These are phyloP conservation scores for Pseudopyricularia cyperi DNA, from an alignment of 2,329 filamentous ascomycete genomes.

Conservation along the genomic window DNA sequence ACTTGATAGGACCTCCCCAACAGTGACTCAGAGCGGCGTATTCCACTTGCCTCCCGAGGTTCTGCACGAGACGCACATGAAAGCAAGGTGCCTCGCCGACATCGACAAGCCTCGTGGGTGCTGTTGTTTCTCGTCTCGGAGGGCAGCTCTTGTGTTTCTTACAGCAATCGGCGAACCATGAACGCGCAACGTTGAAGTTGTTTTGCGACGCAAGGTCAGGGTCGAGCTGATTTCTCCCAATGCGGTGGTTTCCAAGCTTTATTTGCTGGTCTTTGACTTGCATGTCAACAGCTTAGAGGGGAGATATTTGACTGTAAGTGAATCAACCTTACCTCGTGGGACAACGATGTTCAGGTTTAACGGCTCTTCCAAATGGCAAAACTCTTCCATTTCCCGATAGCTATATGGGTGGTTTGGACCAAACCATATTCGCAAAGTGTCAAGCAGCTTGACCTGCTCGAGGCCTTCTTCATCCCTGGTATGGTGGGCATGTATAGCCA, in stretches of 20 bases:
- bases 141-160: background rate
- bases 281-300: too few species aligned
- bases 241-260: background rate
- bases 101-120: background rate
- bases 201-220: background rate
- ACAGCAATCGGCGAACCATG: background rate
- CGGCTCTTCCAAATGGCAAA: background rate
- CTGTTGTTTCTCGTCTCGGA: too few species aligned
- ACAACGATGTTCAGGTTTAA: background rate
- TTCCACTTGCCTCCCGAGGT: background rate
- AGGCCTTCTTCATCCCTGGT: background rate
- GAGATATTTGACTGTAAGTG: background rate
- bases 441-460: background rate
- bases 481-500: background rate
- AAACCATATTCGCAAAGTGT: background rate
- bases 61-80: background rate
- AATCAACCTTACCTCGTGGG: background rate
- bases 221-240: background rate
- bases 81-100: background rate
- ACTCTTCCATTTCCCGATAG: background rate
- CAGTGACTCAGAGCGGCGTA: conserved; percentile 2
- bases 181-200: background rate
- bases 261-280: background rate
- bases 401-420: background rate
- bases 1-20: background rate